Evolutionary conservation across 805 yeast species (phyloP), one percentile per base, ranked within the genome.

Genomic region (Nakazawaea wickerhamii): DNA sequence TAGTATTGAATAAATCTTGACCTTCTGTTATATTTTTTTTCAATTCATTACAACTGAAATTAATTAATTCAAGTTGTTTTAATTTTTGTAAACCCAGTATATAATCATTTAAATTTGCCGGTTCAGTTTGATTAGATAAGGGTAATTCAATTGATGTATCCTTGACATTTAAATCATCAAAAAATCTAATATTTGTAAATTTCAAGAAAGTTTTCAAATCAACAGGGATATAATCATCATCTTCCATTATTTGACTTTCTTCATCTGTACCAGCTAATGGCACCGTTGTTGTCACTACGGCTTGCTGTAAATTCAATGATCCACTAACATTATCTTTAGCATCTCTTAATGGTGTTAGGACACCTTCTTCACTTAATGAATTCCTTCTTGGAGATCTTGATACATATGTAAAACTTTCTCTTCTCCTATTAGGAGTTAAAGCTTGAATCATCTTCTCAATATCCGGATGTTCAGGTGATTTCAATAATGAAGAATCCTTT

Each of bases 11-110:
- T 9, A 70, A 58, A 10, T 52, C 59, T 42, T 68, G 65, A 1
- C 81, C 81, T 35, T 75, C 75, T 9, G 56, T 53, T 27, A 79
- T 71, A 44, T 73, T 73, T 27, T 68, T 68, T n/a, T 63, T 57
- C 41, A 80, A 55, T 48, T 79, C 84, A 30, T 68, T 65, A 48
- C 77, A 70, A 43, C 80, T 72, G 47, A 77, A 75, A 25, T 75
- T 74, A 48, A 68, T 70, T 50, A 78, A 63, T 36, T 75, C 76
- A 21, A 73, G 55, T 11, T 67, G 50, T 7, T 73, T 72, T 11
- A 74, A 54, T 39, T 65, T 63, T 15, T 68, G 63, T 17, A 60
- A 57, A 0, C 73, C 73, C 18, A 50, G 50, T 4, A 65, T 57
- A 46, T 60, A 71, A 30, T 71, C 77, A 32, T 43, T 52, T 13